Conservation (phyloP, 352 stramenopile genomes). For the Albugo laibachii region DNA sequence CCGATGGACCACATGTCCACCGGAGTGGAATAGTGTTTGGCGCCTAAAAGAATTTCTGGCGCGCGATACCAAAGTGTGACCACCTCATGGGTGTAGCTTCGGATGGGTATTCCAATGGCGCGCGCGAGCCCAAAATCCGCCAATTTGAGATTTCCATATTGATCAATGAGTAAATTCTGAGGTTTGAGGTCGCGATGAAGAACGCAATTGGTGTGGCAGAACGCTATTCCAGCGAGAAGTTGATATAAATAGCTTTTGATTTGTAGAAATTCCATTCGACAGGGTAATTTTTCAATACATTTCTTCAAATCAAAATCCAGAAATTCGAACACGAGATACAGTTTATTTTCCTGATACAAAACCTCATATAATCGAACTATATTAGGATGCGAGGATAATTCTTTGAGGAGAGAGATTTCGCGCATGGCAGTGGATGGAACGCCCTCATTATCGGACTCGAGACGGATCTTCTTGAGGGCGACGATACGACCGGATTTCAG, state of each 20-base stretch:
- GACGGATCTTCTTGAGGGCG: slow-evolving; percentile 86
- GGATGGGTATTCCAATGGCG: slow-evolving; percentile 69
- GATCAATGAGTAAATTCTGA: slow-evolving; percentile 88
- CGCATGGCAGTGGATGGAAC: slow-evolving; percentile 94
- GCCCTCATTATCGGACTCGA: slow-evolving; percentile 89
- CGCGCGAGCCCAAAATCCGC: slow-evolving; percentile 85
- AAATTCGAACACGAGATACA: slow-evolving; percentile 79
- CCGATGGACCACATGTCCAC: slow-evolving; percentile 88
- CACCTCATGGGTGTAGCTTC: slow-evolving; percentile 87
- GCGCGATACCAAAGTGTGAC: slow-evolving; percentile 93
- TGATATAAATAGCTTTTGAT: slow-evolving; percentile 78
- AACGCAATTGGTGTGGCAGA: slow-evolving; percentile 91
- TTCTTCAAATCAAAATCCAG: slow-evolving; percentile 78
- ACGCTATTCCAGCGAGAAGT: slow-evolving; percentile 70
- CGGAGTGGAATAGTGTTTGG: slow-evolving; percentile 85
- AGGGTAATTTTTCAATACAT: slow-evolving; percentile 83
- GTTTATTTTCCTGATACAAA: slow-evolving; percentile 70
- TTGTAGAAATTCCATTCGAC: slow-evolving; percentile 62
- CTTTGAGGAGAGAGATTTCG: slow-evolving; percentile 92
- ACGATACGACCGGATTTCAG: slow-evolving; percentile 79
- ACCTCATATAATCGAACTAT: slow-evolving; percentile 79
- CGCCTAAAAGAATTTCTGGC: slow-evolving; percentile 86
- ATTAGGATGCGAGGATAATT: slow-evolving; percentile 88
- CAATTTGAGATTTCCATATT: slow-evolving; percentile 78
- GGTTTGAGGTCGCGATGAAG: slow-evolving; percentile 97